Evolutionary conservation across 1,284 basidiomycete species (phyloP), one percentile per base, ranked within the genome.

Genomic region (Cryptococcus hybrid): DNA sequence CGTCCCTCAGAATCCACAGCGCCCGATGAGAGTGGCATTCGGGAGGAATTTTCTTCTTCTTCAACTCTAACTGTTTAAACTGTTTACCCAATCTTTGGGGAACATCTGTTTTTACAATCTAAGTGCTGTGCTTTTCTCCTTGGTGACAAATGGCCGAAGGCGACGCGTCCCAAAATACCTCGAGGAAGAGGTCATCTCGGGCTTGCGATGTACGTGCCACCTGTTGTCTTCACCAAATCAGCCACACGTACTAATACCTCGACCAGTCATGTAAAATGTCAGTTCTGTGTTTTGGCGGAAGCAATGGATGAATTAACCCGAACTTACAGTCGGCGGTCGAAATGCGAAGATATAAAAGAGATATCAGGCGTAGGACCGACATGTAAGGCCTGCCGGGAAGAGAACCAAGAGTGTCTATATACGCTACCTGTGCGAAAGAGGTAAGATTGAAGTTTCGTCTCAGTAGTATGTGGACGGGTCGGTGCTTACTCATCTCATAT

Each of bases 341-440:
- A 66, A 55, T 68, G 67, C 54, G 64, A 69, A 44, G 61, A 64
- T 11, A 42, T 24, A 13, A 39, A 44, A 15, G 57, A 56, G 1
- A 47, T 49, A 5, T 42, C 50, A 4, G 57, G 53, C 11, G 55
- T 52, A 35, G 53, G 53, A 9, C 56, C 54, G 24, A 57, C 58
- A 0, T 69, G 67, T 54, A 62, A 60, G 47, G 55, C 61, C 24
- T 71, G 69, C 46, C 56, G 65, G 34, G 66, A 71, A 37, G 43
- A 54, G 5, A 53, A 56, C 2, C 55, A 56, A 15, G 53, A 61
- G 34, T 71, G 69, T 52, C 60, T 57, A 3, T 71, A 68, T 40
- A 62, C 60, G 40, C 57, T 63, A 4, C 67, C 67, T 3, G 63
- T 67, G 5, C 56, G 64, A 30, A 69, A 69, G 59, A 57, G 69